A percentile compares a stretch with the other conserved stretches of the same genome.
These are phyloP conservation scores for Chamaenerion angustifolium DNA, from an alignment of 345 rosid genomes.

Conservation along the genomic window DNA sequence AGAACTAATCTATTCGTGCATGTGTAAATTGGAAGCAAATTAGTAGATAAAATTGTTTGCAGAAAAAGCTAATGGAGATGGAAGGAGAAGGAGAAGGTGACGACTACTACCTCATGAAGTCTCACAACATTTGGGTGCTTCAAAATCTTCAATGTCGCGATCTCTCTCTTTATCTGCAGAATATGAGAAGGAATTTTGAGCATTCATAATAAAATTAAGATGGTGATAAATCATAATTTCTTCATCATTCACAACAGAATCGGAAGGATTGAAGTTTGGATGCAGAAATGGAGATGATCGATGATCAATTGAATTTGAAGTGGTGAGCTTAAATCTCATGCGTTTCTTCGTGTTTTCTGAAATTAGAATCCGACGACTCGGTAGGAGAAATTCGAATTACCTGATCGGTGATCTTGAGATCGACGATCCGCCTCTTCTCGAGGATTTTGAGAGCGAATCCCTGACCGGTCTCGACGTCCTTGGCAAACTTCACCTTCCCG, in stretches of 20 bases:
- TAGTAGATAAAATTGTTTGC: too few species aligned
- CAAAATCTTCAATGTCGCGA: constrained; percentile 69
- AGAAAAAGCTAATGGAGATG: neutral
- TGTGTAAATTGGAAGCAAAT: too few species aligned
- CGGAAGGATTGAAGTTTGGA: too few species aligned
- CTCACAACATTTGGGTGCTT: constrained; percentile 86
- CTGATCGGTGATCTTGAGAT: constrained; percentile 73
- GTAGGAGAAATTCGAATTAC: constrained; percentile 7
- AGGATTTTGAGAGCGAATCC: constrained; percentile 78
- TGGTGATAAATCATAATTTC: too few species aligned
- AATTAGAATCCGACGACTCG: too few species aligned
- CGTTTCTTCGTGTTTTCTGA: too few species aligned
- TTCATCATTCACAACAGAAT: too few species aligned
- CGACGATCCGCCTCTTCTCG: constrained; percentile 52
- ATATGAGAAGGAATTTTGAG: too few species aligned
- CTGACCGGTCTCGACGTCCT: constrained; percentile 41
- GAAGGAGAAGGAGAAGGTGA: neutral
- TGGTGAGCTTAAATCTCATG: too few species aligned
- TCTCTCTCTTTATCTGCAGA: constrained; percentile 80
- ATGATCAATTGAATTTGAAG: too few species aligned
- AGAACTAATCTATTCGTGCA: too few species aligned
- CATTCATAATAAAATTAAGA: neutral
- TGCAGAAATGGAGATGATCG: too few species aligned
- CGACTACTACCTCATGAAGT: constrained; percentile 50
- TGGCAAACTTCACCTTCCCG: constrained; percentile 75